Evolutionary conservation across 164 flowering plant genomes (phyloP), one percentile per base, ranked within the genome.

Genomic region (Chimonanthus praecox): DNA sequence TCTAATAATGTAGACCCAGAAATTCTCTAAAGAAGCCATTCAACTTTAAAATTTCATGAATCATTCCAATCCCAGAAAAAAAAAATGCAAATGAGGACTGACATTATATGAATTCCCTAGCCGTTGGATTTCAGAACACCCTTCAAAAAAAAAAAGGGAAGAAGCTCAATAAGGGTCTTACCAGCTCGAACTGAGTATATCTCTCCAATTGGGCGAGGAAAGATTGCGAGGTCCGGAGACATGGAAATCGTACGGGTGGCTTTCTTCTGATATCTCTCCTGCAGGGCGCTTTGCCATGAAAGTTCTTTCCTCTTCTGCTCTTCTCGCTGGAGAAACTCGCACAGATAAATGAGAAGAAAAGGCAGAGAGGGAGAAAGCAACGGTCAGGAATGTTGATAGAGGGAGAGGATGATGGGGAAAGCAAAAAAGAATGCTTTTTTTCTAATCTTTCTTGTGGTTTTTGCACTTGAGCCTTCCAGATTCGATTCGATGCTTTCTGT

Each of bases 201-300:
- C 96, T 80, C 88, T 85, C 98, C 98, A 94, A 76, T 85, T 92
- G 0, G 91, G 97, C 44, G 94, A 80, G 71, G 93, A 72, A 49
- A 92, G 72, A 75, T 94, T 94, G 18, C 97, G 85, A 70, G 98
- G 97, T 3, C 98, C 97, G 47, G 96, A 92, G 10, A 92, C 93
- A 76, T 90, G 90, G 75, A 90, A 94, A 16, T 92, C 94, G 54
- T 89, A 90, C 0, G 98, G 98, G 74, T 94, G 97, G 8, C 64
- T 64, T 45, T 15, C 84, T 46, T 16, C 74, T 15, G 67, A 2
- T 3, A 71, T 70, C 77, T 83, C 85, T 74, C 66, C 84, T 50
- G 60, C 72, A 16, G 71, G 64, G 43, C 73, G 20, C 67, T 81
- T 82, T 46, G 82, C 88, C 88, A 85, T 87, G 68, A 45, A 66